Percentiles rank a stretch among this genome's conserved stretches.
These are phyloP conservation scores for Delphinella strobiligena DNA, from an alignment of 2,329 filamentous ascomycete species.

Conservation along the genomic window DNA sequence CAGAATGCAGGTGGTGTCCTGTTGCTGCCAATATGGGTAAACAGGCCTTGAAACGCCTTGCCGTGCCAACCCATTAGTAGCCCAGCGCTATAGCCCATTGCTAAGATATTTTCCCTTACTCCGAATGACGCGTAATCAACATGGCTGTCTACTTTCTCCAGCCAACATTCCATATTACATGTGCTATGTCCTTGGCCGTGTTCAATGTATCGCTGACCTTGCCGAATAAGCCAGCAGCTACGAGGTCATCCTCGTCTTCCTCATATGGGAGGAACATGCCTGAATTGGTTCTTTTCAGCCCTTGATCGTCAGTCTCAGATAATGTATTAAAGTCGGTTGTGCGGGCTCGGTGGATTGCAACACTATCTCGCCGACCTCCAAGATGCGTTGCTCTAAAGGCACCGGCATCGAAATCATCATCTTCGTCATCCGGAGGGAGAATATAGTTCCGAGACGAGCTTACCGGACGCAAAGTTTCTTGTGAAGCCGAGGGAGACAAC, in stretches of 20 bases:
- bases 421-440: conserved; percentile 30
- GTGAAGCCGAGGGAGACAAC: conserved; percentile 63
- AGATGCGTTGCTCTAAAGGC: conserved; percentile 29
- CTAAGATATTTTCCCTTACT: background rate
- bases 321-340: conserved; percentile 26
- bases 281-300: conserved; percentile 67
- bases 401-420: conserved; percentile 36
- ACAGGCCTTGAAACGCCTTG: background rate
- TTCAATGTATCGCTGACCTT: conserved; percentile 69
- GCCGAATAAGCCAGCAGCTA: conserved; percentile 53
- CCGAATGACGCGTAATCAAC: background rate
- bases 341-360: conserved; percentile 18
- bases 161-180: conserved; percentile 56
- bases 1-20: background rate
- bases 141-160: conserved; percentile 38
- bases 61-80: background rate
- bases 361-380: conserved; percentile 22
- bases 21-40: too few relatives aligned
- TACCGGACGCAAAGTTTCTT: conserved; percentile 67
- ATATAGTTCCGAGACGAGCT: conserved; percentile 54
- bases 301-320: conserved; percentile 36
- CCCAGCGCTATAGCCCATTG: background rate
- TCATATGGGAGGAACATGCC: conserved; percentile 89
- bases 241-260: conserved; percentile 52
- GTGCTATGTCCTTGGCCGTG: conserved; percentile 51